Percentiles rank a stretch among this genome's conserved stretches.
Conservation (phyloP, 2,329 filamentous ascomycete genomes). For the Fusarium coicis region DNA sequence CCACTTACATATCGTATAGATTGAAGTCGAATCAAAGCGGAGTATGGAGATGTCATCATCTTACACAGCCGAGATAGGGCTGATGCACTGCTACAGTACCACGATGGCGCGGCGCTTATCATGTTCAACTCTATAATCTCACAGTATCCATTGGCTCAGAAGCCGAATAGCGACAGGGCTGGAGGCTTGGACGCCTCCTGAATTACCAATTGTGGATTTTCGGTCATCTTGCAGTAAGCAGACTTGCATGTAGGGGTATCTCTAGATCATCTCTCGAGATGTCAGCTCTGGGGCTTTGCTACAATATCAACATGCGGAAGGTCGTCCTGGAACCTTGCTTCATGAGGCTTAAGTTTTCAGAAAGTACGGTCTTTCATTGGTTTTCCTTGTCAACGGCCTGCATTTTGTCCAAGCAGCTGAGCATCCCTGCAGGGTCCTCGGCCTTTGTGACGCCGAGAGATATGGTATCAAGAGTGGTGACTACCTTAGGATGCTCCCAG, state of each 20-base stretch:
- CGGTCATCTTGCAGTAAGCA: conserved; percentile 18
- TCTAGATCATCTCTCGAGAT: not conserved
- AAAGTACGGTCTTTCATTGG: not conserved
- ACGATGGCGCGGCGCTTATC: not conserved
- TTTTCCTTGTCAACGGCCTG: not conserved
- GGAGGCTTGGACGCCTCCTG: not conserved
- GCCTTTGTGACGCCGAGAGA: not conserved
- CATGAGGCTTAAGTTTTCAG: not conserved
- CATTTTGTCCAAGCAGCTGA: not conserved
- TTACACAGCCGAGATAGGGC: not conserved
- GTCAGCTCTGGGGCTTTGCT: not conserved
- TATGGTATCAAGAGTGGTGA: not conserved
- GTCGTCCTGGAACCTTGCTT: not conserved
- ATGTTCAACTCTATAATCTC: not conserved
- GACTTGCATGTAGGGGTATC: not conserved
- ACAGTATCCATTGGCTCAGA: not conserved
- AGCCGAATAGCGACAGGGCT: no score
- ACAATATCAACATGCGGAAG: not conserved
- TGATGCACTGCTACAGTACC: conserved; percentile 1
- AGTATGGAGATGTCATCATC: not conserved
- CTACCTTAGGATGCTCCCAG: not conserved
- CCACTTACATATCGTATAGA: not conserved
- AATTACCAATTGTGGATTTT: not conserved
- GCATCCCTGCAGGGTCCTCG: not conserved
- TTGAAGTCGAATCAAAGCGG: not conserved